These are phyloP conservation scores for Trichosporon coremiiforme DNA, from an alignment of 1,284 basidiomycete species.

Conservation along the genomic window DNA sequence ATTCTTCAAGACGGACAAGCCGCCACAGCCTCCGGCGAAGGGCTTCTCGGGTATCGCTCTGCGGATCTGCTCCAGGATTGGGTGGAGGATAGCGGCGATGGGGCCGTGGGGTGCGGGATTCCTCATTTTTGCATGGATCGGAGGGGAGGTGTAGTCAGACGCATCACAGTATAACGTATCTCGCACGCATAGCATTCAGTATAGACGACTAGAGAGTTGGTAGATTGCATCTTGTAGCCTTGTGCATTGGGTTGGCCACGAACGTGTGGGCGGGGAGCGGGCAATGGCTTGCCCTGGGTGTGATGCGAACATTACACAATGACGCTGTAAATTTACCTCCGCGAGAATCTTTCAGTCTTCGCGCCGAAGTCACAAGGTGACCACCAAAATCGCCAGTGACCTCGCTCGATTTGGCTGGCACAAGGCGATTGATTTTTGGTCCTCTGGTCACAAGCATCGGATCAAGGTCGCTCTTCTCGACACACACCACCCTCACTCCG, in stretches of 20 bases:
- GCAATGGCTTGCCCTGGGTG: neutral
- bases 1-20: constrained; percentile 4
- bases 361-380: neutral
- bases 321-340: constrained; percentile 17
- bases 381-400: neutral
- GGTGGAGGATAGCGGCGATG: constrained; percentile 52
- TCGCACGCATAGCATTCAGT: neutral
- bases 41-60: constrained; percentile 9
- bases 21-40: constrained; percentile 7
- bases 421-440: constrained; percentile 17
- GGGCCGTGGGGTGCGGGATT: constrained; percentile 57
- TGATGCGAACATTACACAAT: constrained; percentile 12
- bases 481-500: neutral
- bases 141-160: constrained; percentile 48
- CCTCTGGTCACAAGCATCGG: neutral
- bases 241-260: neutral
- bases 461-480: neutral
- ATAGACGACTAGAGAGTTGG: constrained; percentile 3
- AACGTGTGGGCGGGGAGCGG: neutral
- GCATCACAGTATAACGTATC: neutral
- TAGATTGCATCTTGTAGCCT: constrained; percentile 15
- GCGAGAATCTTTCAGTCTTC: constrained; percentile 6
- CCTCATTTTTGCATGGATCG: constrained; percentile 55
- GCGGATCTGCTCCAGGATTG: constrained; percentile 28
- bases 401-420: too few species aligned